Evolutionary conservation across 2,329 filamentous ascomycete species (phyloP), one percentile per base, ranked within the genome.

Genomic region (Penicillium sp.): DNA sequence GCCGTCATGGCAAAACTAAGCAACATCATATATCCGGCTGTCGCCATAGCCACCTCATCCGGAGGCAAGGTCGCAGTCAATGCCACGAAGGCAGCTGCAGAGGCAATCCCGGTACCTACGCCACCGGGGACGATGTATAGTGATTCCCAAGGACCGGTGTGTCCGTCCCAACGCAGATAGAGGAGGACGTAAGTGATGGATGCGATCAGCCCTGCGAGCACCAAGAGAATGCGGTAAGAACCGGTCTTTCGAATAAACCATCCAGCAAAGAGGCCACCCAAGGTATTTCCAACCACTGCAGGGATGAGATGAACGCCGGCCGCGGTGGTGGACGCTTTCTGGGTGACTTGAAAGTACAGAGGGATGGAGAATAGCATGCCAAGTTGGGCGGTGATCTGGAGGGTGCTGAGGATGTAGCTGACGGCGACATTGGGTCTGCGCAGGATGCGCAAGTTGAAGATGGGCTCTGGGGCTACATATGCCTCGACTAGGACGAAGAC

Each of bases 271-370:
- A 91, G 73, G 0, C 86, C 86, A 1, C 87, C 88, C 0, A 74
- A 33, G 1, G 87, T 84, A 63, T 91, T 90, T 0, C 88, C 88
- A 0, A 83, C 72, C 0, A 91, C 86, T 0, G 88, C 85, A 0
- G 88, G 88, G 41, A 90, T 79, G 0, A 91, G 75, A 63, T 90
- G 85, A 0, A 82, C 75, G 2, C 82, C 82, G 0, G 87, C 86
- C 1, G 77, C 73, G 0, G 86, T 85, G 45, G 82, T 85, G 0
- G 83, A 85, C 3, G 80, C 81, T 0, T 78, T 75, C 5, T 81
- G 75, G 0, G 86, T 87, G 1, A 88, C 82, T 56, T 89, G 85
- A 61, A 90, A 91, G 72, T 90, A 90, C 0, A 90, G 71, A 0
- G 88, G 88, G 0, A 90, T 81, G 0, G 82, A 81, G 53, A 86